phyloP scores from a whole-genome alignment of 1,139 yeast species.

The Barnettozyma hawaiiensis region DNA sequence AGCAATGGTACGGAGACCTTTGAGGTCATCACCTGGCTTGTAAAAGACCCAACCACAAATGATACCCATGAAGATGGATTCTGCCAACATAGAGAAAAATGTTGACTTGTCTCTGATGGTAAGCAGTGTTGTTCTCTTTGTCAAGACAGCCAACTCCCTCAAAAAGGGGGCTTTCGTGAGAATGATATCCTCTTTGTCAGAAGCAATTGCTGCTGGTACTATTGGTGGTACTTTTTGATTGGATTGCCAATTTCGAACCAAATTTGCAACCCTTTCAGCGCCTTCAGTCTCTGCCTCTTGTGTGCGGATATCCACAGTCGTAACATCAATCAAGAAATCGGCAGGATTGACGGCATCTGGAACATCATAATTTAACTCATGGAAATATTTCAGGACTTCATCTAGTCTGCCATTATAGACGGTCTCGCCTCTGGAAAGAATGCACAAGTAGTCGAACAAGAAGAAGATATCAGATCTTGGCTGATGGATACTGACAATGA shows the following conservation, averaged over 20 bases:
- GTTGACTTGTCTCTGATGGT: constrained; percentile 48
- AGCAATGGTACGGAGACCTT: constrained; percentile 62
- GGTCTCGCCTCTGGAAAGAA: constrained; percentile 61
- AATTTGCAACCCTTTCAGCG: constrained; percentile 36
- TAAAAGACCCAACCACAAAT: constrained; percentile 74
- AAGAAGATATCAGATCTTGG: constrained; percentile 72
- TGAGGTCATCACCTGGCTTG: constrained; percentile 51
- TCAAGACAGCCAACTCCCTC: constrained; percentile 51
- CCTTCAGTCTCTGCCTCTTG: constrained; percentile 41
- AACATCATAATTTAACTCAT: constrained; percentile 37
- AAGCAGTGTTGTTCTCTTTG: constrained; percentile 49
- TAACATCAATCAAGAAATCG: constrained; percentile 61
- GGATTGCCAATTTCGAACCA: constrained; percentile 48
- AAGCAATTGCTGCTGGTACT: neutral
- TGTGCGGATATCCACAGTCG: constrained; percentile 58
- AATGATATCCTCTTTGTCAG: neutral
- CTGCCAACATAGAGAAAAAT: constrained; percentile 12
- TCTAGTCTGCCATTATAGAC: constrained; percentile 53
- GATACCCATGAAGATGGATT: constrained; percentile 40
- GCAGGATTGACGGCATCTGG: constrained; percentile 52
- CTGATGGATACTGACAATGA: constrained; percentile 76
- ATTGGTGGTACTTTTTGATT: constrained; percentile 12
- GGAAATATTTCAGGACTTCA: constrained; percentile 48
- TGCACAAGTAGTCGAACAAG: constrained; percentile 63
- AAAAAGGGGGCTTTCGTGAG: constrained; percentile 32